Percentiles rank a stretch among this genome's conserved stretches.
Conservation (phyloP, 2,329 filamentous ascomycete genomes). For the Hypoxylon sp. region DNA sequence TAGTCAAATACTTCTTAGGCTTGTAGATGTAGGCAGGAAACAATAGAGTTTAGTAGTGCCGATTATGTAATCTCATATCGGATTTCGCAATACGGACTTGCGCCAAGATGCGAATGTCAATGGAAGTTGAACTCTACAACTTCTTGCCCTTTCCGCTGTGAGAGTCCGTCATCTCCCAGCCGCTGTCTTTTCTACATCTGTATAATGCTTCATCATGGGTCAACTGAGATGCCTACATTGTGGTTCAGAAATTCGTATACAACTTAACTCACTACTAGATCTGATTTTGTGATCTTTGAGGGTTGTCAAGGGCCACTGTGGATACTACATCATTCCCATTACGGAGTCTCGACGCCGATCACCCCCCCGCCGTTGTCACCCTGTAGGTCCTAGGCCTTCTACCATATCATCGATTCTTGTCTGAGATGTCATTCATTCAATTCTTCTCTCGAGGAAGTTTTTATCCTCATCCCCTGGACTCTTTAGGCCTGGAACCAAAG, state of each 20-base stretch:
- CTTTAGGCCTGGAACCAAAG: background rate
- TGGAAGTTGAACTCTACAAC: background rate
- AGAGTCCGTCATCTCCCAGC: background rate
- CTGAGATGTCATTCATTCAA: background rate
- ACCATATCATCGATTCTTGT: background rate
- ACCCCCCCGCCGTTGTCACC: background rate
- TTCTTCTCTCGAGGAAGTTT: background rate
- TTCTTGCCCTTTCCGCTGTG: background rate
- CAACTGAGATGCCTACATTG: background rate
- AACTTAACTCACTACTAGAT: background rate
- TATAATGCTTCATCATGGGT: too few species aligned
- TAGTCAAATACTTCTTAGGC: too few species aligned
- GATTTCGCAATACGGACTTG: background rate
- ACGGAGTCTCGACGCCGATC: background rate
- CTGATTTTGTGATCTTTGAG: background rate
- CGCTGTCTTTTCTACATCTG: background rate
- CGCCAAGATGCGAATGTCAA: background rate
- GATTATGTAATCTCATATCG: background rate
- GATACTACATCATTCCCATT: too few species aligned
- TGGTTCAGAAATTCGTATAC: background rate
- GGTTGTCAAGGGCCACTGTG: background rate
- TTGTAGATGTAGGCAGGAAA: background rate
- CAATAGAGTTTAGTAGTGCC: background rate
- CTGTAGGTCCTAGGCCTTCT: background rate
- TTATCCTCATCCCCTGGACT: background rate